Evolutionary conservation across 2,329 filamentous ascomycete species (phyloP).

Genomic region (Leptographium wingfieldii): DNA sequence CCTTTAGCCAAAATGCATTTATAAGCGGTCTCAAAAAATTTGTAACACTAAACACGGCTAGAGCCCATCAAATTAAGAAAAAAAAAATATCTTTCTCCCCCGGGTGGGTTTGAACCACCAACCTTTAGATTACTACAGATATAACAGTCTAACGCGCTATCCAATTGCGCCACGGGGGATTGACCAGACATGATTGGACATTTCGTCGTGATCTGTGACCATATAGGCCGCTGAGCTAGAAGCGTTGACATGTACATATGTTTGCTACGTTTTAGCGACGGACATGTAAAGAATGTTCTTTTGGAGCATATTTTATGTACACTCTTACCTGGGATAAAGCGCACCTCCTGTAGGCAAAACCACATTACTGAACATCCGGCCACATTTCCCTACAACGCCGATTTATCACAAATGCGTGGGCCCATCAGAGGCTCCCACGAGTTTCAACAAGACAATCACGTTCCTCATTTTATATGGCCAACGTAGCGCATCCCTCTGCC

Average conservation of each 20-base stretch:
- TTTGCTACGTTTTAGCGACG: too few species aligned
- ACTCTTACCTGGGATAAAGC: background rate
- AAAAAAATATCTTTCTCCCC: background rate
- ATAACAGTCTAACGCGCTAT: conserved; percentile 8
- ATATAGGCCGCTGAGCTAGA: background rate
- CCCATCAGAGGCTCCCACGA: background rate
- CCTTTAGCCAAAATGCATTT: background rate
- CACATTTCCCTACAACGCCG: background rate
- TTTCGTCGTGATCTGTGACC: too few species aligned
- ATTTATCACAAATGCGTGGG: background rate
- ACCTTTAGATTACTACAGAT: conserved; percentile 2
- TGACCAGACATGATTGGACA: background rate
- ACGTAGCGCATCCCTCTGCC: background rate
- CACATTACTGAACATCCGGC: background rate
- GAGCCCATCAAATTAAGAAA: background rate
- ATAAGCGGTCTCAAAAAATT: background rate
- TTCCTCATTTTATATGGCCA: background rate
- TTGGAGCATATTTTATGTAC: too few species aligned
- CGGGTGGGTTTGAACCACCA: conserved; percentile 5
- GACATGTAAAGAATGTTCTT: too few species aligned
- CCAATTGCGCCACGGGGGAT: conserved; percentile 8
- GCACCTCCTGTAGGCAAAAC: background rate
- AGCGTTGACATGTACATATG: too few species aligned
- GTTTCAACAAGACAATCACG: background rate
- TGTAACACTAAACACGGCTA: background rate